phyloP scores from a whole-genome alignment of 2,329 filamentous ascomycete genomes.

The Pseudogymnoascus destructans region DNA sequence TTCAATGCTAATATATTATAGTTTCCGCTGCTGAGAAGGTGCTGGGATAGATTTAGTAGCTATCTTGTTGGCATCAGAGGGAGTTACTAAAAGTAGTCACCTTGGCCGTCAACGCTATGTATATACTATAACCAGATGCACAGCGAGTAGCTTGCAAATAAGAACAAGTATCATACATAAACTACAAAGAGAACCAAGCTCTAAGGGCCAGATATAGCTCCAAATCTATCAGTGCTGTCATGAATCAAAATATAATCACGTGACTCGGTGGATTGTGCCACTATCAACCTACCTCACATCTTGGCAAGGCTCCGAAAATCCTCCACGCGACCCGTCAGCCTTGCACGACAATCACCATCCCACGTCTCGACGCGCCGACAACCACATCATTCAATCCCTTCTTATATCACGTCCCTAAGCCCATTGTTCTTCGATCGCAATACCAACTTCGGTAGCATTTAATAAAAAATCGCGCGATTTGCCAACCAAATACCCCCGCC shows the following conservation, averaged over 20 bases:
- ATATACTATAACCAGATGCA: not conserved
- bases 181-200: not conserved
- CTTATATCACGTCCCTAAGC: not conserved
- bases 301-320: constrained; percentile 7
- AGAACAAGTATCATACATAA: not conserved
- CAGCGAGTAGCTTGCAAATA: not conserved
- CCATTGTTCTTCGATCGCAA: not conserved
- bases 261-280: not conserved
- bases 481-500: not conserved
- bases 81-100: not conserved
- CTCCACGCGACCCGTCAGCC: constrained; percentile 6
- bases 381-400: not conserved
- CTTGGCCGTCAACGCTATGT: not conserved
- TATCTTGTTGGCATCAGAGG: not conserved
- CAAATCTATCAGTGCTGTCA: not conserved
- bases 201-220: not conserved
- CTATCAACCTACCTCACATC: not conserved
- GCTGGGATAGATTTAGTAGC: constrained; percentile 25
- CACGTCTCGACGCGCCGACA: constrained; percentile 1
- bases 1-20: constrained; percentile 18
- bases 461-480: not conserved
- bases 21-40: constrained; percentile 38
- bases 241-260: not conserved
- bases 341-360: constrained; percentile 3
- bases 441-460: not conserved